Base-by-base conservation (phyloP, 2,329 filamentous ascomycete genomes). In the Cadophora sp. region DNA sequence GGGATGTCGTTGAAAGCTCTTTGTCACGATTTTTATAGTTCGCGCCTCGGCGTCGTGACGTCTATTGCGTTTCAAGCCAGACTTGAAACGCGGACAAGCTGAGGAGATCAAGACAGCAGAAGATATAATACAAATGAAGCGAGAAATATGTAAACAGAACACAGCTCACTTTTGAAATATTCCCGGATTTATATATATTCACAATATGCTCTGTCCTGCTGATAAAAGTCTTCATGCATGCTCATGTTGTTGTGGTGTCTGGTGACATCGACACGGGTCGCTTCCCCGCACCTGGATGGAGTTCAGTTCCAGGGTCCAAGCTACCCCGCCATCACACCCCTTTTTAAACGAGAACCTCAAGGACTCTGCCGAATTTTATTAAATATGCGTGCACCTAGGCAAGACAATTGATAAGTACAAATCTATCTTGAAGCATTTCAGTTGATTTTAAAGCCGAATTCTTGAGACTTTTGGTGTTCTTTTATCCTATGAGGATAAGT, bases 221-320 rank as follows among this genome's bases (percentile, higher is more conserved):
- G 55, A 58, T 58, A 18, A 27, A 41, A 58, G 8, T 24, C 55
- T 58, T 58, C 55, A 58, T 43, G 20, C 33, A 24, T 43, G 55
- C n/a, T 30, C 13, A 11, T 33, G 16, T 8, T n/a, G 24, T 18
- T 43, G n/a, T 36, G 20, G 20, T 27, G 55, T 58, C 55, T n/a
- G 55, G 55, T 58, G 55, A 58, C 36, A n/a, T 43, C 55, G 55
- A 5, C 33, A 58, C 33, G 55, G 55, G 33, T 39, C 8, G 36
- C 36, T 39, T 39, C 36, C 36, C 36, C 36, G 36, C 36, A 39
- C 36, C 36, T 39, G 4, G 27, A 30, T 3, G n/a, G n/a, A n/a
- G n/a, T n/a, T 30, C 27, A 1, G 27, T 30, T 30, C 27, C 27
- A 30, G 27, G 27, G 27, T 30, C 27, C 6, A 30, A 30, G 6